Base-by-base conservation (phyloP, 352 stramenopile genomes). In the Globisporangium takayamanum region DNA sequence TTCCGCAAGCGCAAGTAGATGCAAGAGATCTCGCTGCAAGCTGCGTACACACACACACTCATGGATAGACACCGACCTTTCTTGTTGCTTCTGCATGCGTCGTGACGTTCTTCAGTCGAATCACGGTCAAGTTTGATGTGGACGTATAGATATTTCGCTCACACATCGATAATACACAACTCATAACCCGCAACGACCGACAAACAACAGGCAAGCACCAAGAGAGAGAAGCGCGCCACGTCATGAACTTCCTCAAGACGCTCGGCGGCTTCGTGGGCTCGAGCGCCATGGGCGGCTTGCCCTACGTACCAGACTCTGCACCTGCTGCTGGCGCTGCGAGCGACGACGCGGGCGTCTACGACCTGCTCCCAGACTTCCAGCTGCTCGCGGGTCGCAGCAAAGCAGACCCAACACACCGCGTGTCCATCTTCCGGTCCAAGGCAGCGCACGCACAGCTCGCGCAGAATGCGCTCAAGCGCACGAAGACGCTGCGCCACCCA, bases 401-500 rank as follows among this genome's bases (percentile, higher is more conserved):
- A 69, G 76, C 80, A 11, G 90, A 97, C 57, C 72, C 78, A 18
- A 67, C 69, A 11, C 69, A 77, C 26, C 59, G 67, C 41, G 94
- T 98, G 36, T 95, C 88, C 41, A 90, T 98, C 63, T 98, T 98
- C 71, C 95, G 98, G 62, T 95, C 85, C 6, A 83, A 84, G 28
- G 94, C 97, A 66, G 70, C 86, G 22, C 70, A 76, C 14, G 63
- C 66, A 12, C 74, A 87, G 53, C 70, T 97, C 39, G 76, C 85
- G 52, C 94, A 96, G 64, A 96, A 97, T 49, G 92, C 96, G 44
- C 88, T 98, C 62, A 78, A 86, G 28, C 78, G 93, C 41, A 92
- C 94, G 51, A 98, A 97, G 70, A 98, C 93, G 47, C 72, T 98
- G 47, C 86, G 95, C 18, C 95, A 98, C 67, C 95, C 95, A 5